Conservation (phyloP, 2,329 filamentous ascomycete species). For the Neoascochyta sp. region DNA sequence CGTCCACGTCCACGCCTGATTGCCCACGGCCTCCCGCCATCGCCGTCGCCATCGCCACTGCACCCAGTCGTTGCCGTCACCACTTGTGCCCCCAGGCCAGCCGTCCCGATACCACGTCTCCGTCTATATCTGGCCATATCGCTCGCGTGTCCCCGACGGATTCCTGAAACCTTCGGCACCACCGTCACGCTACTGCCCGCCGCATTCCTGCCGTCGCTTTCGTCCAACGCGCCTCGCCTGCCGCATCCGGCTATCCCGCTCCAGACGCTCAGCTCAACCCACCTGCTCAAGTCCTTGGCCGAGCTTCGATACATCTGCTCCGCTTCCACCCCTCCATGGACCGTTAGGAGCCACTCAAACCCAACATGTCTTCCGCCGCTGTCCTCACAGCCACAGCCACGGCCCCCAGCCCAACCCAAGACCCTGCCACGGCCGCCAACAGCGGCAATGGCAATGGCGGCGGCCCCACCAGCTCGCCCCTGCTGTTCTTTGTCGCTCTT, state of each 20-base stretch:
- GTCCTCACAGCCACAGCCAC: slow-evolving; percentile 6
- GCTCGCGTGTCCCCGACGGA: slow-evolving; percentile 3
- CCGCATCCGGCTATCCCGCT: slow-evolving; percentile 7
- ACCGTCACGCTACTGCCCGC: slow-evolving; percentile 2
- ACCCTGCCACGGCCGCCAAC: slow-evolving; percentile 3
- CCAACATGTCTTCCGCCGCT: slow-evolving; percentile 21
- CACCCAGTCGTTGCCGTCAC: slow-evolving; percentile 25
- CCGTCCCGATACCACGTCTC: slow-evolving; percentile 5
- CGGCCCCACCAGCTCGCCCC: slow-evolving; percentile 64
- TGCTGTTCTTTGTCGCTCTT: slow-evolving; percentile 90
- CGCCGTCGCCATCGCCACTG: slow-evolving; percentile 20
- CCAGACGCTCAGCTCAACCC: slow-evolving; percentile 1
- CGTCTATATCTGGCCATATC: slow-evolving; percentile 3
- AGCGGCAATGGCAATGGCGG: slow-evolving; percentile 29
- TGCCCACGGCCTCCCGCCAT: slow-evolving; percentile 10
- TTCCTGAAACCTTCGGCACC: neutral
- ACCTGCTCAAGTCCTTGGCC: too few relatives aligned
- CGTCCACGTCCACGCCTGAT: slow-evolving; percentile 2
- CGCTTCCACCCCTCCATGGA: too few relatives aligned
- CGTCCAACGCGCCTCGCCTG: slow-evolving; percentile 3
- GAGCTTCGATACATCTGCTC: too few relatives aligned
- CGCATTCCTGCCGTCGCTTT: slow-evolving; percentile 3
- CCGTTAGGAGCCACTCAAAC: slow-evolving; percentile 13
- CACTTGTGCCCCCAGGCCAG: slow-evolving; percentile 10
- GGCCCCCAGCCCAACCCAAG: slow-evolving; percentile 2